Base-by-base conservation (phyloP, 1,284 basidiomycete genomes). In the Sanghuangporus baumii region DNA sequence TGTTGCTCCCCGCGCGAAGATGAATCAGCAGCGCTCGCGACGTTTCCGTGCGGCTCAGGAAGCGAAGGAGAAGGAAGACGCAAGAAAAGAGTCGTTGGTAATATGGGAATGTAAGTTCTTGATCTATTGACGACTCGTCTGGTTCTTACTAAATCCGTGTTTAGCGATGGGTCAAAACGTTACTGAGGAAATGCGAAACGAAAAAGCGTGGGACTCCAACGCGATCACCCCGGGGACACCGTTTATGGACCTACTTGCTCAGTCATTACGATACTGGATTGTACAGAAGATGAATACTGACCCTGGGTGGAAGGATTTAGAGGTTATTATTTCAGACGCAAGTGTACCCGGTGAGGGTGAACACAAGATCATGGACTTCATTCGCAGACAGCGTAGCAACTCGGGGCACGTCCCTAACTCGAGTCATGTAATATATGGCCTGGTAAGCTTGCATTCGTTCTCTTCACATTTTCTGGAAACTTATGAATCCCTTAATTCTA, bases 291-390 rank as follows among this genome's bases (percentile, higher is more conserved):
- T 98, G 75, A 98, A 97, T 70, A 87, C 86, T 0, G 96, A 99
- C 74, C 88, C 94, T 0, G 96, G 94, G 56, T 99, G 97, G 97
- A 95, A 94, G 73, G 83, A 94, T 91, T 81, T 98, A 47, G 88
- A 98, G 80, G 92, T 99, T 66, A 89, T 99, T 67, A 94, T 99
- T 65, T 99, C 97, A 2, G 97, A 99, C 70, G 94, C 96, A 1
- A 90, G 91, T 62, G 97, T 99, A 9, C 96, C 96, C 1, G 96
- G 96, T 67, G 97, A 99, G 76, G 97, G 97, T 72, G 97, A 99
- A 75, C 97, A 99, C 78, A 99, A 99, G 80, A 98, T 99, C 69
- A 98, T 99, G 94, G 97, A 99, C 72, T 98, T 87, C 74, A 97
- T 99, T 67, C 83, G 97, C 64, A 84, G 96, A 55, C 95, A 98